Evolutionary conservation across 1,284 basidiomycete genomes (phyloP).

Genomic region (Rhodotorula sp.): DNA sequence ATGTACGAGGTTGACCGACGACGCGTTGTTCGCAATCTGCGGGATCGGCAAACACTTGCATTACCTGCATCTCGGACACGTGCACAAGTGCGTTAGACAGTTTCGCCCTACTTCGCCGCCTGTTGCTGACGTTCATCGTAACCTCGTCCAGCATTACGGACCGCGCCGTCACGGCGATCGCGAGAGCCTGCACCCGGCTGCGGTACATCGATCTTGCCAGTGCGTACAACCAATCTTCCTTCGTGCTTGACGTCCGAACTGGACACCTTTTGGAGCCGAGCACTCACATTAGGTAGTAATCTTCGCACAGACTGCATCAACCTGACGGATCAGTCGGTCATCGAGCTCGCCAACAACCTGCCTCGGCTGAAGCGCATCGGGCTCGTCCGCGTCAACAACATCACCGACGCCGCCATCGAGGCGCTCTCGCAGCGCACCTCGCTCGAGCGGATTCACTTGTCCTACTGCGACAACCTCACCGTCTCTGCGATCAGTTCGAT

Average conservation of each 20-base stretch:
- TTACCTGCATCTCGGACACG: constrained; percentile 93
- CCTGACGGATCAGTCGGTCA: constrained; percentile 89
- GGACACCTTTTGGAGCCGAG: too few relatives aligned
- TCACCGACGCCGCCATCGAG: constrained; percentile 91
- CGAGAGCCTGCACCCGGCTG: constrained; percentile 83
- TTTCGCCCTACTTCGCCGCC: neutral
- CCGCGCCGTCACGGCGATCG: constrained; percentile 76
- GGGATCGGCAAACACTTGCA: constrained; percentile 87
- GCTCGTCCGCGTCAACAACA: constrained; percentile 82
- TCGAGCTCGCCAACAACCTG: constrained; percentile 76
- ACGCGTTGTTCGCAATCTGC: constrained; percentile 78
- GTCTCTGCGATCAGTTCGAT: constrained; percentile 89
- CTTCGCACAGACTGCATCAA: constrained; percentile 70
- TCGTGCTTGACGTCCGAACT: neutral
- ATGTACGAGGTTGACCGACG: constrained; percentile 81
- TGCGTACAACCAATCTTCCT: constrained; percentile 49
- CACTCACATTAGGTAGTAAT: too few relatives aligned
- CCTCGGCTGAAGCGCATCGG: constrained; percentile 92
- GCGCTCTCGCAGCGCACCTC: constrained; percentile 68
- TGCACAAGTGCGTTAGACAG: constrained; percentile 55
- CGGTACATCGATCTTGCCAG: constrained; percentile 97
- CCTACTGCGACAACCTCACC: constrained; percentile 93
- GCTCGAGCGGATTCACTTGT: constrained; percentile 92
- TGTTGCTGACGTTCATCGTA: neutral
- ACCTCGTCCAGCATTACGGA: constrained; percentile 72